Conservation (phyloP, 208 protist species). For the Leptomonas seymouri region DNA sequence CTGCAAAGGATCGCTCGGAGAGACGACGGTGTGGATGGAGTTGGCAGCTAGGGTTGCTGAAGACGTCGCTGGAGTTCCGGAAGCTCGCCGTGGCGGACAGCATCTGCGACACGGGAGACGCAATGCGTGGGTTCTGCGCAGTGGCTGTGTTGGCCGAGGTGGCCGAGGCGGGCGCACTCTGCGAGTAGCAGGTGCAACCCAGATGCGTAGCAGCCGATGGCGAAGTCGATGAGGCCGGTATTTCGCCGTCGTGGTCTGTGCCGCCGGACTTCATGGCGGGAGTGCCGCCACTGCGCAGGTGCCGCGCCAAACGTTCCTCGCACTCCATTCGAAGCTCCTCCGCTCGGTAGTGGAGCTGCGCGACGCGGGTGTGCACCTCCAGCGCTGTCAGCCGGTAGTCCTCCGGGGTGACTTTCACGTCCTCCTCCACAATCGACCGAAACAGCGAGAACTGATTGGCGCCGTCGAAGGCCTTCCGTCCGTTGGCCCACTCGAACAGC, state of each 20-base stretch:
- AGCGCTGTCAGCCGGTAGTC: conserved; percentile 79
- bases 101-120: too few relatives aligned
- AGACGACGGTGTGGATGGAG: too few relatives aligned
- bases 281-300: background rate
- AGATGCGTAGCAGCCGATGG: too few relatives aligned
- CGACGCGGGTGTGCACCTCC: conserved; percentile 69
- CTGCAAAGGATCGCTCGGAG: too few relatives aligned
- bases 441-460: conserved; percentile 70
- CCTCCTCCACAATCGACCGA: conserved; percentile 74
- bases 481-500: conserved; percentile 95
- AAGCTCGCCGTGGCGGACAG: too few relatives aligned
- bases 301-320: conserved; percentile 21
- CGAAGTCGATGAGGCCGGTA: too few relatives aligned
- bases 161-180: too few relatives aligned
- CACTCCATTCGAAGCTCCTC: conserved; percentile 36
- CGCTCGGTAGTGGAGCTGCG: conserved; percentile 68
- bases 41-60: too few relatives aligned
- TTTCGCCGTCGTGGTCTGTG: conserved; percentile 27
- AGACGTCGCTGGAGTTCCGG: too few relatives aligned
- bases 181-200: too few relatives aligned
- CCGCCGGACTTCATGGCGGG: conserved; percentile 6
- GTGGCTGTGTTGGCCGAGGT: too few relatives aligned
- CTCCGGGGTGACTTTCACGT: conserved; percentile 48
- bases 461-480: conserved; percentile 77
- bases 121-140: too few relatives aligned